Conservation (phyloP, 306 rosid genomes). For the Citrullus amarus region DNA sequence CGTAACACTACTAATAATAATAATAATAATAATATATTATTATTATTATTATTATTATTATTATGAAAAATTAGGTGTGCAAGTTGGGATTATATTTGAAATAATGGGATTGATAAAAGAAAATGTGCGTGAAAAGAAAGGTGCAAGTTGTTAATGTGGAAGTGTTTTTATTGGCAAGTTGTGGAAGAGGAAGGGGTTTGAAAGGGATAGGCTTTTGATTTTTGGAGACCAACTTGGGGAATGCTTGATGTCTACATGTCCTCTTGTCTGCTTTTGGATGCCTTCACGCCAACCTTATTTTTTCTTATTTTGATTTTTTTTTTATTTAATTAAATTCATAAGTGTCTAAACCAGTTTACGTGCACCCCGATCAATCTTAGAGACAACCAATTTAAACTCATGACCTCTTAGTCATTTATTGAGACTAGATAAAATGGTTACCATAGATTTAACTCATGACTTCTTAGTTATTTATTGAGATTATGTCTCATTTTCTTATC, state of each 20-base stretch:
- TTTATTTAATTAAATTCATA: too few species aligned
- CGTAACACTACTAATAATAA: too few species aligned
- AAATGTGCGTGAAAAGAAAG: not conserved
- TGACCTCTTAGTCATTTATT: too few species aligned
- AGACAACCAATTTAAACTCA: too few species aligned
- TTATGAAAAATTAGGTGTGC: not conserved
- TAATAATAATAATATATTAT: too few species aligned
- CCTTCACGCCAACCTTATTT: conserved; percentile 21
- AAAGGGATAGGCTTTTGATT: conserved; percentile 19
- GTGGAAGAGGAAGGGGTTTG: not conserved
- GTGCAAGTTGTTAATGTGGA: conserved; percentile 17
- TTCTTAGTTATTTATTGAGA: too few species aligned
- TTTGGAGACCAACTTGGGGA: conserved; percentile 36
- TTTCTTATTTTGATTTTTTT: not conserved
- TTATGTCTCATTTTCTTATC: too few species aligned
- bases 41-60: too few species aligned
- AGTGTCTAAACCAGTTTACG: too few species aligned
- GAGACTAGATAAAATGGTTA: too few species aligned
- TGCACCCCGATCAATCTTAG: too few species aligned
- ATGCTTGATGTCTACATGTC: conserved; percentile 31
- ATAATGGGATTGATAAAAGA: not conserved
- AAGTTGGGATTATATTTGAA: not conserved
- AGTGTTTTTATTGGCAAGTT: not conserved
- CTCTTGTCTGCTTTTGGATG: conserved; percentile 25
- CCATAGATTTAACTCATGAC: too few species aligned